Evolutionary conservation across 371 early-diverging fungal species (phyloP), one percentile per base, ranked within the genome.

Genomic region (Phascolomyces articulosus): DNA sequence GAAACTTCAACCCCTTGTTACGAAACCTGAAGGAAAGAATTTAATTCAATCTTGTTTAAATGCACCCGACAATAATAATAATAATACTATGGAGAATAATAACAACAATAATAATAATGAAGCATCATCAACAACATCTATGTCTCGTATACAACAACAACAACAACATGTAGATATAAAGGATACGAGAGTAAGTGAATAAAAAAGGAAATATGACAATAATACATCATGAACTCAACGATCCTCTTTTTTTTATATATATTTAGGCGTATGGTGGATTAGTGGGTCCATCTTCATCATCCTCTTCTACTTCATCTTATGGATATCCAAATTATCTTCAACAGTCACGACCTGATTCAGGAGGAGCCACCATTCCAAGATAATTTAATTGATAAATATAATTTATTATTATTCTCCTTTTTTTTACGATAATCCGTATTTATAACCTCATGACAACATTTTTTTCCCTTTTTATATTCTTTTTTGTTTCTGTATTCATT

Each of bases 1-100:
- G 31, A 98, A 97, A 75, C 83, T 99, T 31, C 96, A 96, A 73
- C 97, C 98, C 10, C 85, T 98, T 29, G 96, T 99, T 26, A 93
- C 95, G 29, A 92, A 96, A 72, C 89, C 96, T 15, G 97, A 96
- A 72, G 96, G 96, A 57, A 95, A 96, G 75, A 93, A 92, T 68
- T 80, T 98, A 48, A 99, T 99, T 60, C 98, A 98, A 73, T 82
- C 93, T 4, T 99, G 98, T 76, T 79, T 99, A 49, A 96, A 96
- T 71, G 90, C 92, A 24, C 91, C 93, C 18, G 95, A 24, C n/a
- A n/a, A n/a, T n/a, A n/a, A n/a, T n/a, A n/a, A n/a, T n/a, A n/a
- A n/a, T n/a, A n/a, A 95, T 59, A 67, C 74, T 7, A 41, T 40
- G 13, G 40, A 27, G 7, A 24, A 24, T 51, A 24, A 21, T 23